Evolutionary conservation across 2,329 filamentous ascomycete species (phyloP).

Genomic region (Penicillium sp.): DNA sequence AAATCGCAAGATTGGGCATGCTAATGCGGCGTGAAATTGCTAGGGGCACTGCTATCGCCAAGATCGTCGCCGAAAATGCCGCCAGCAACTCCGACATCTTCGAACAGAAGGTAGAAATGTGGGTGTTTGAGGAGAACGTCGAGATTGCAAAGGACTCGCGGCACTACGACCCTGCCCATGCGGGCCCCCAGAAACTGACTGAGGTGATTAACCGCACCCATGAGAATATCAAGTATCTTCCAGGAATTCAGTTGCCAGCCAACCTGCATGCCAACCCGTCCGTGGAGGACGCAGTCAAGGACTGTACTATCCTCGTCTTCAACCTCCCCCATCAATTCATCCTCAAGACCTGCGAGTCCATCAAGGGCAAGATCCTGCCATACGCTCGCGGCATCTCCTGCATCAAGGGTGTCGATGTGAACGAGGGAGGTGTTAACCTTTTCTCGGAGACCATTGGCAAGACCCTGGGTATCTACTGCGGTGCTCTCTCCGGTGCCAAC

Average conservation of each 20-base stretch:
- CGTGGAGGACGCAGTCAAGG: constrained; percentile 68
- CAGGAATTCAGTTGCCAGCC: constrained; percentile 74
- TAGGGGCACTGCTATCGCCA: constrained; percentile 95
- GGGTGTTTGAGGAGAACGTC: constrained; percentile 95
- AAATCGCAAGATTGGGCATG: too few relatives aligned
- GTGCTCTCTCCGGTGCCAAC: constrained; percentile 91
- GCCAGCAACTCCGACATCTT: constrained; percentile 74
- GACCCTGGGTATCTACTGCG: constrained; percentile 91
- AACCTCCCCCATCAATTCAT: constrained; percentile 95
- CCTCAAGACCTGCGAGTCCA: constrained; percentile 74
- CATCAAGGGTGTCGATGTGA: constrained; percentile 96
- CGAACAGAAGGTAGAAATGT: constrained; percentile 91
- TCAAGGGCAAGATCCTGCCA: constrained; percentile 84
- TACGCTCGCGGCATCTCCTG: constrained; percentile 93
- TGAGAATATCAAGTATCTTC: constrained; percentile 98
- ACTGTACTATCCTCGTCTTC: constrained; percentile 88
- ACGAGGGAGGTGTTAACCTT: constrained; percentile 77
- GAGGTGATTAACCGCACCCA: constrained; percentile 84
- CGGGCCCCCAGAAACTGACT: constrained; percentile 80
- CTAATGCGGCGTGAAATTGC: too few relatives aligned
- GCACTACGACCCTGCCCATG: constrained; percentile 69
- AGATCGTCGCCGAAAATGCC: constrained; percentile 93
- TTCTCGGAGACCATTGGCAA: constrained; percentile 95
- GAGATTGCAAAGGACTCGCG: constrained; percentile 67
- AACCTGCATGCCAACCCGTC: constrained; percentile 57